Conservation (phyloP, 495 filamentous ascomycete genomes). For the Tetracladium setigerum region DNA sequence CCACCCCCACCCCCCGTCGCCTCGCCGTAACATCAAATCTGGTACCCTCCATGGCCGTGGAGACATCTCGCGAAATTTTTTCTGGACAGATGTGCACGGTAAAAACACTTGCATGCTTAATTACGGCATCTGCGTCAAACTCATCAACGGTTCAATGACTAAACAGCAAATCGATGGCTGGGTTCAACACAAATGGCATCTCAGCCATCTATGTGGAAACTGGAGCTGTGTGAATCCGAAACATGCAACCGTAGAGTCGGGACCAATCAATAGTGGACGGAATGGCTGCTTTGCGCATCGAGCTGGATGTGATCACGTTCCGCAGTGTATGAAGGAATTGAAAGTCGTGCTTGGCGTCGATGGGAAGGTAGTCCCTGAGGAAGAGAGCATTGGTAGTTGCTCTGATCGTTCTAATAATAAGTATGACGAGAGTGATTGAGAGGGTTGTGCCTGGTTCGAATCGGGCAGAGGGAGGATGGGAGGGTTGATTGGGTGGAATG, state of each 20-base stretch:
- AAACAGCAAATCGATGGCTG: slow-evolving; percentile 25
- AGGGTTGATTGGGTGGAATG: no score
- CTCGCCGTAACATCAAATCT: neutral
- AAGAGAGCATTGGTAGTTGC: neutral
- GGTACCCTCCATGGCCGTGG: slow-evolving; percentile 9
- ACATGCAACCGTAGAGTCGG: slow-evolving; percentile 25
- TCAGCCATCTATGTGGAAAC: slow-evolving; percentile 31
- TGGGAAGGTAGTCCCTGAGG: slow-evolving; percentile 5
- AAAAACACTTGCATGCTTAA: slow-evolving; percentile 13
- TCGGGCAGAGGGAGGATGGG: no score
- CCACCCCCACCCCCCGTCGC: slow-evolving; percentile 13
- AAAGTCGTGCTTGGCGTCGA: slow-evolving; percentile 11
- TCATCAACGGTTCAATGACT: slow-evolving; percentile 18
- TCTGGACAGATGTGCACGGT: slow-evolving; percentile 2
- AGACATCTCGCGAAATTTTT: slow-evolving; percentile 7
- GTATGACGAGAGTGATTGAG: neutral
- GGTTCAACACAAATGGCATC: slow-evolving; percentile 25
- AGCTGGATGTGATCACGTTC: slow-evolving; percentile 20
- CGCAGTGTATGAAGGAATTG: slow-evolving; percentile 24
- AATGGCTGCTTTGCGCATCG: slow-evolving; percentile 24
- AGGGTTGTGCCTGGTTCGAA: no score
- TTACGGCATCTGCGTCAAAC: slow-evolving; percentile 19
- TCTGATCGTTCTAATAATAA: neutral
- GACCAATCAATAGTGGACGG: slow-evolving; percentile 20
- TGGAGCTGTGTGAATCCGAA: slow-evolving; percentile 29